Evolutionary conservation across 768 basidiomycete genomes (phyloP).

Genomic region (Lepiota venenata): DNA sequence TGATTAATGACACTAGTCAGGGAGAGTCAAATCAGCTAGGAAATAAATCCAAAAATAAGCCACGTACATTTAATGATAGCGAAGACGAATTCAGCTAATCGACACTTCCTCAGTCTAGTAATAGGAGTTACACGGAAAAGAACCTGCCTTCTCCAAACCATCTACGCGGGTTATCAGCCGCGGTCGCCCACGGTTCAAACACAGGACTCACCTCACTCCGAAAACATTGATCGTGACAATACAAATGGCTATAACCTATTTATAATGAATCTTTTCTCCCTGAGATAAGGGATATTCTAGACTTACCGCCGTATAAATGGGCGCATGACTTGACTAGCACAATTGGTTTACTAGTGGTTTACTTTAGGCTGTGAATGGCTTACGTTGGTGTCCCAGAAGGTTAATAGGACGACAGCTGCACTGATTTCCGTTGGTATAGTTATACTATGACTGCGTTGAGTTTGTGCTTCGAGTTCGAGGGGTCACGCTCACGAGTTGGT

Average conservation of each 20-base stretch:
- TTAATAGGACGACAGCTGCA: slow-evolving; percentile 64
- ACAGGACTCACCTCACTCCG: slow-evolving; percentile 50
- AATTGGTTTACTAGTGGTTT: background rate
- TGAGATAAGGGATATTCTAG: background rate
- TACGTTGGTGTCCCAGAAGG: slow-evolving; percentile 70
- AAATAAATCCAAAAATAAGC: background rate
- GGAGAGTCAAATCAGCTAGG: background rate
- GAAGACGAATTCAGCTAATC: slow-evolving; percentile 60
- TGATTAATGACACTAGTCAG: slow-evolving; percentile 50
- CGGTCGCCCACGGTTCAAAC: background rate
- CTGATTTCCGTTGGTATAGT: slow-evolving; percentile 73
- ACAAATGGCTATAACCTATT: slow-evolving; percentile 36
- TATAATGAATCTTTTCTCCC: background rate
- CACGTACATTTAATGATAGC: slow-evolving; percentile 59
- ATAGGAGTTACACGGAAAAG: background rate
- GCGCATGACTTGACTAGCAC: slow-evolving; percentile 42
- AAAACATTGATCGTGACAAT: slow-evolving; percentile 65
- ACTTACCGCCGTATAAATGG: slow-evolving; percentile 50
- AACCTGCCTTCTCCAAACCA: slow-evolving; percentile 63
- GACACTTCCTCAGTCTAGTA: background rate
- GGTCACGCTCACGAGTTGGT: slow-evolving; percentile 33
- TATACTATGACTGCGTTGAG: slow-evolving; percentile 32
- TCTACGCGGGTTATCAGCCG: slow-evolving; percentile 21
- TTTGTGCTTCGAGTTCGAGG: background rate
- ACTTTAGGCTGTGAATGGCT: background rate